phyloP scores from a whole-genome alignment of 2,329 filamentous ascomycete species.

The Monosporascus sp. region DNA sequence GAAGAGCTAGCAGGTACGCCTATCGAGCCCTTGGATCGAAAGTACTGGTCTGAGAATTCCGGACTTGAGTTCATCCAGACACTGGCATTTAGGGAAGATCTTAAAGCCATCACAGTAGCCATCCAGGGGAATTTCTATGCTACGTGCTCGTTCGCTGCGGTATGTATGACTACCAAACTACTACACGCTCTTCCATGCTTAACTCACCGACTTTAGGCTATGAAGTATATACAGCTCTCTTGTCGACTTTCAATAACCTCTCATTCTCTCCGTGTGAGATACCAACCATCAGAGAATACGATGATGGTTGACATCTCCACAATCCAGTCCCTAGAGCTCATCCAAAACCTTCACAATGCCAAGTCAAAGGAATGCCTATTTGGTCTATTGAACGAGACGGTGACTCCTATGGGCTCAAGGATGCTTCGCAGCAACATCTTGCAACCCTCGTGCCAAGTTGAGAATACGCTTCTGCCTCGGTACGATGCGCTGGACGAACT shows the following conservation, averaged over 20 bases:
- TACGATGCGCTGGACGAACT: constrained; percentile 84
- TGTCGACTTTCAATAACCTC: constrained; percentile 63
- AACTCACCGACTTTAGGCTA: constrained; percentile 45
- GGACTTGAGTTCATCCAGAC: constrained; percentile 74
- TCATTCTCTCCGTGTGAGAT: constrained; percentile 81
- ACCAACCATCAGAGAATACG: constrained; percentile 80
- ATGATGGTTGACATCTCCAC: constrained; percentile 96
- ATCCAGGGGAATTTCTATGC: constrained; percentile 82
- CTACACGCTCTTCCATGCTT: not conserved
- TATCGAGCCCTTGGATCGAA: constrained; percentile 64
- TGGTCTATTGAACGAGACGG: constrained; percentile 76
- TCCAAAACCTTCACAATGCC: constrained; percentile 74
- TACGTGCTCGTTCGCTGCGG: constrained; percentile 78
- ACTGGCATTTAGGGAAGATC: constrained; percentile 73
- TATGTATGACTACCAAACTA: constrained; percentile 36
- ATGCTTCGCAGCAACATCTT: constrained; percentile 80
- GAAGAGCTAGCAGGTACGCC: constrained; percentile 61
- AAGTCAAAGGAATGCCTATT: constrained; percentile 81
- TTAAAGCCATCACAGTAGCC: constrained; percentile 74
- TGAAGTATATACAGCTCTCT: constrained; percentile 74
- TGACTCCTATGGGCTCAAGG: constrained; percentile 83
- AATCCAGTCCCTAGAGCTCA: constrained; percentile 79
- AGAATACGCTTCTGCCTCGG: constrained; percentile 61
- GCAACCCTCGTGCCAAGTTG: constrained; percentile 72
- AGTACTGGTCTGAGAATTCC: constrained; percentile 74